Evolutionary conservation across 148 eudicot genomes (phyloP).

Genomic region (Bassia scoparia): DNA sequence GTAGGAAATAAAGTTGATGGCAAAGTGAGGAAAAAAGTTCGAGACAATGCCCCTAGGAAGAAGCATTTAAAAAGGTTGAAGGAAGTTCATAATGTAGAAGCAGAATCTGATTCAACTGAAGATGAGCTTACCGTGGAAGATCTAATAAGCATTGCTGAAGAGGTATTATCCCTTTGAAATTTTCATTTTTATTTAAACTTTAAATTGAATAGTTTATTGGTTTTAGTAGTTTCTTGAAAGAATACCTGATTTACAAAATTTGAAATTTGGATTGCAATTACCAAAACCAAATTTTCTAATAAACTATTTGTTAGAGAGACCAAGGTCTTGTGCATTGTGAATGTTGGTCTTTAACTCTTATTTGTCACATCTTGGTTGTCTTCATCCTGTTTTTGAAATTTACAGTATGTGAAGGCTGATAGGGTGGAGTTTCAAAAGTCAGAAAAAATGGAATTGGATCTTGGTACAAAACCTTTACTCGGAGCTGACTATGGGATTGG

Average conservation of each 20-base stretch:
- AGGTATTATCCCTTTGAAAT: slow-evolving; percentile 39
- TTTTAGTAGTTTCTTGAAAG: background rate
- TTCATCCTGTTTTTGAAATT: slow-evolving; percentile 22
- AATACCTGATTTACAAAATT: background rate
- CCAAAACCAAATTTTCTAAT: background rate
- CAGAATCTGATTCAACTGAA: slow-evolving; percentile 34
- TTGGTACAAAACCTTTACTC: slow-evolving; percentile 15
- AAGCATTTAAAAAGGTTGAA: slow-evolving; percentile 22
- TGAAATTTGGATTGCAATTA: background rate
- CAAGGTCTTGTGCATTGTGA: background rate
- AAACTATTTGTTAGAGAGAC: background rate
- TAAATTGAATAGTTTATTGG: too few relatives aligned
- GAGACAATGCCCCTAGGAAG: slow-evolving; percentile 12
- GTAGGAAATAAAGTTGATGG: slow-evolving; percentile 31
- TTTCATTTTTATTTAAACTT: too few relatives aligned
- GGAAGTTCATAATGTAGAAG: slow-evolving; percentile 24
- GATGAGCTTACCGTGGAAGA: slow-evolving; percentile 71
- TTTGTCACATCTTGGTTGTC: background rate
- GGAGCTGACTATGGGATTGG: slow-evolving; percentile 12
- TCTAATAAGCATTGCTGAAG: slow-evolving; percentile 69
- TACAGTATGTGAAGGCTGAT: slow-evolving; percentile 46
- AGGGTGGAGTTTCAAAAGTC: slow-evolving; percentile 28
- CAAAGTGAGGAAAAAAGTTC: slow-evolving; percentile 22
- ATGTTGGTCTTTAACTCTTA: background rate
- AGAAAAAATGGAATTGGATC: slow-evolving; percentile 14